phyloP scores from a whole-genome alignment of 108 stramenopile species.

The Cyclotella choctawhatcheeana region DNA sequence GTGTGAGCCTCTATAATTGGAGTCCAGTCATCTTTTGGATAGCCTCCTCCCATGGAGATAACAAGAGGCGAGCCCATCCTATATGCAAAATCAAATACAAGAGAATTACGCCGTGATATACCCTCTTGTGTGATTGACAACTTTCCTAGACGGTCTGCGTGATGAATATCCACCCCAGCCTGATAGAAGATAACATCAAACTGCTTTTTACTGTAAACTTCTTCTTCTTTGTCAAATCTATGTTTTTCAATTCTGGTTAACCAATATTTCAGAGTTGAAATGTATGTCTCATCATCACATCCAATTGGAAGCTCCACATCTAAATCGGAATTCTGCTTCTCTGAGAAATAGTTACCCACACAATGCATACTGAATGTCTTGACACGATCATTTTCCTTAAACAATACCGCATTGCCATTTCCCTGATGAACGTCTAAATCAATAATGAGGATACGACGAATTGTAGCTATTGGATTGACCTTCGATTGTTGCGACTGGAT shows the following conservation, averaged over 20 bases:
- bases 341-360: constrained; percentile 82
- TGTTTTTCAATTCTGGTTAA: constrained; percentile 61
- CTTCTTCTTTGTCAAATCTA: constrained; percentile 23
- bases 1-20: constrained; percentile 79
- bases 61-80: constrained; percentile 62
- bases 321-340: constrained; percentile 75
- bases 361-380: constrained; percentile 88
- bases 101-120: constrained; percentile 64
- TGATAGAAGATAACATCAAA: constrained; percentile 87
- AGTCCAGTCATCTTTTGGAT: constrained; percentile 76
- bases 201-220: constrained; percentile 19
- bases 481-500: constrained; percentile 1
- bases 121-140: constrained; percentile 65
- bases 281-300: constrained; percentile 76
- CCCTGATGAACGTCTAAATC: constrained; percentile 96
- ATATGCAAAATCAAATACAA: constrained; percentile 58
- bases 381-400: constrained; percentile 63
- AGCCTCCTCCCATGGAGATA: constrained; percentile 91
- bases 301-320: constrained; percentile 83
- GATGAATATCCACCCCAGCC: constrained; percentile 86
- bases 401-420: constrained; percentile 89
- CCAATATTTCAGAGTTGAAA: constrained; percentile 74
- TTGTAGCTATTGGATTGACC: constrained; percentile 3
- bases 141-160: constrained; percentile 80
- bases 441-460: constrained; percentile 74